Percentiles rank a stretch among this genome's conserved stretches.
Evolutionary conservation across 352 stramenopile species (phyloP).

Genomic region (Discostella stelligera): DNA sequence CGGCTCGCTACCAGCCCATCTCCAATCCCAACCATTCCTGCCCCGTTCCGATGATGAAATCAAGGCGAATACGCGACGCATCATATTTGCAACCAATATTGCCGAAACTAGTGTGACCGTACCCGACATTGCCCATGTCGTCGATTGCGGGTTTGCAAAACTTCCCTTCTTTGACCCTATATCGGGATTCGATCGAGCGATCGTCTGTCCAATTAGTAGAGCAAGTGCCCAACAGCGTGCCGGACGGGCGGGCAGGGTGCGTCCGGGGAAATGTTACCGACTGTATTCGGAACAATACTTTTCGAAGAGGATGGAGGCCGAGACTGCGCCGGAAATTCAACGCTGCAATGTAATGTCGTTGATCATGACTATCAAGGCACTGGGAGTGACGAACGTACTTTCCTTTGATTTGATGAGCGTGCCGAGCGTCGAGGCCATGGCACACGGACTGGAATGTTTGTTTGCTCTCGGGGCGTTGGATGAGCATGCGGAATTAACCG

Average conservation of each 20-base stretch:
- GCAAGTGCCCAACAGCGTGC: slow-evolving; percentile 87
- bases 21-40: slow-evolving; percentile 87
- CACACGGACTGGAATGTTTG: slow-evolving; percentile 82
- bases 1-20: slow-evolving; percentile 89
- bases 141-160: slow-evolving; percentile 95
- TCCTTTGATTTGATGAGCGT: slow-evolving; percentile 85
- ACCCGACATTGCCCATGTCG: slow-evolving; percentile 93
- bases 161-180: slow-evolving; percentile 81
- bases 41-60: slow-evolving; percentile 34
- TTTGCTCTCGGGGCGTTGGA: slow-evolving; percentile 84
- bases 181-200: slow-evolving; percentile 68
- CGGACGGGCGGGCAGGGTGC: slow-evolving; percentile 89
- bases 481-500: slow-evolving; percentile 76
- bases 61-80: slow-evolving; percentile 72
- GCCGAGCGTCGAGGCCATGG: slow-evolving; percentile 72
- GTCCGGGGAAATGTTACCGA: slow-evolving; percentile 92
- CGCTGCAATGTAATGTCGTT: slow-evolving; percentile 79
- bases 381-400: slow-evolving; percentile 84
- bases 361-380: slow-evolving; percentile 85
- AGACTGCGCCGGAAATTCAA: slow-evolving; percentile 82
- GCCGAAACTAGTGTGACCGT: slow-evolving; percentile 96
- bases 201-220: slow-evolving; percentile 72
- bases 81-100: slow-evolving; percentile 95
- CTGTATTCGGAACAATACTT: slow-evolving; percentile 84
- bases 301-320: slow-evolving; percentile 48